These are phyloP conservation scores for Corallochytrium limacisporum DNA, from an alignment of 78 protist genomes.

Conservation along the genomic window DNA sequence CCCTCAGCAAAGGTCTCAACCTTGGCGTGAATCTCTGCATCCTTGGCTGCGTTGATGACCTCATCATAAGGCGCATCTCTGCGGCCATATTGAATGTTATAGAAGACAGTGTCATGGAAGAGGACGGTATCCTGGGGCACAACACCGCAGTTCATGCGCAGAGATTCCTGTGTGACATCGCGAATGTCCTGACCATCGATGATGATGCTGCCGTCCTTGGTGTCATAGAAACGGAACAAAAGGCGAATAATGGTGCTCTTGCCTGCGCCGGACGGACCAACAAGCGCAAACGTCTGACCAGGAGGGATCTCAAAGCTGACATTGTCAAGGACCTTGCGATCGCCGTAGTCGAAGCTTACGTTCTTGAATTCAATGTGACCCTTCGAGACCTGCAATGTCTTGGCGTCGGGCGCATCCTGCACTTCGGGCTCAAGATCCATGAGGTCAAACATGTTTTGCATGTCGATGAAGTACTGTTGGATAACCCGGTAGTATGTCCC, in stretches of 20 bases:
- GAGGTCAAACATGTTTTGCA: slow-evolving; percentile 38
- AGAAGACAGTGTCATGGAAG: slow-evolving; percentile 41
- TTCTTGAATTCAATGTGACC: slow-evolving; percentile 21
- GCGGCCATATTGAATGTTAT: slow-evolving; percentile 21
- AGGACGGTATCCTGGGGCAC: slow-evolving; percentile 52
- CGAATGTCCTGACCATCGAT: slow-evolving; percentile 46
- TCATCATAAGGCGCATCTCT: slow-evolving; percentile 4
- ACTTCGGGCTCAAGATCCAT: slow-evolving; percentile 1
- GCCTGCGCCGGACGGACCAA: slow-evolving; percentile 75
- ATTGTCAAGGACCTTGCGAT: background rate
- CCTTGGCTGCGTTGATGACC: slow-evolving; percentile 25
- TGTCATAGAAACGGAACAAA: slow-evolving; percentile 59
- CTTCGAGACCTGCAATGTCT: background rate
- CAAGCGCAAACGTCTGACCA: slow-evolving; percentile 74
- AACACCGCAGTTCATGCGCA: slow-evolving; percentile 29
- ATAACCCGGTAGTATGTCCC: slow-evolving; percentile 46
- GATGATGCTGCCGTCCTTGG: slow-evolving; percentile 30
- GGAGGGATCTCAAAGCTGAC: slow-evolving; percentile 36
- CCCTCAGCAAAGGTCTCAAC: slow-evolving; percentile 47
- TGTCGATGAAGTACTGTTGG: background rate
- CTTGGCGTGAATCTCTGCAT: slow-evolving; percentile 58
- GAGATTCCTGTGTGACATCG: background rate
- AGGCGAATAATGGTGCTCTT: slow-evolving; percentile 32
- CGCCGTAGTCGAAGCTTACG: slow-evolving; percentile 28
- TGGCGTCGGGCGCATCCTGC: background rate